Conservation (phyloP, 495 filamentous ascomycete species). For the Penicillium arizonense region DNA sequence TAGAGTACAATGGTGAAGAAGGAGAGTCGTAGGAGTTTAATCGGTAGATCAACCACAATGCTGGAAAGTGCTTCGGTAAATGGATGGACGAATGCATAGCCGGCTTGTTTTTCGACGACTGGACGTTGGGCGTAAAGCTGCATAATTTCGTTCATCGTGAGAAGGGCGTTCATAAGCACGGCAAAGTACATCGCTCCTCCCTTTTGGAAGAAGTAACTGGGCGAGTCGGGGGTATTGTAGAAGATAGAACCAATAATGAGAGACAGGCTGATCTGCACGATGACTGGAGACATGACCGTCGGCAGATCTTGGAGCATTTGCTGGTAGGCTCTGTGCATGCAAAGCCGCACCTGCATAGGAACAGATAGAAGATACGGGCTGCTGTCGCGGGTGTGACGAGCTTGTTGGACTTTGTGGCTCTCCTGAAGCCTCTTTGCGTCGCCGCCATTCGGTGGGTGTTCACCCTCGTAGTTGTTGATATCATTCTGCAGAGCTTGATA, state of each 20-base stretch:
- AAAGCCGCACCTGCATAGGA: slow-evolving; percentile 47
- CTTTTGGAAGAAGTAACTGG: slow-evolving; percentile 29
- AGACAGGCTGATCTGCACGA: slow-evolving; percentile 70
- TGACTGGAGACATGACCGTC: slow-evolving; percentile 63
- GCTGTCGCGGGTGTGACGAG: slow-evolving; percentile 27
- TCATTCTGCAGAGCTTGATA: slow-evolving; percentile 46
- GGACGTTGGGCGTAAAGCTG: slow-evolving; percentile 54
- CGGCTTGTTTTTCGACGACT: slow-evolving; percentile 60
- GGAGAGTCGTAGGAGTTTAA: slow-evolving; percentile 42
- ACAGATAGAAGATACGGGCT: slow-evolving; percentile 44
- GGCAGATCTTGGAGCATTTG: slow-evolving; percentile 65
- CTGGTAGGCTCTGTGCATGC: slow-evolving; percentile 46
- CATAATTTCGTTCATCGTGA: slow-evolving; percentile 54
- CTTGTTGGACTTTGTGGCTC: slow-evolving; percentile 26
- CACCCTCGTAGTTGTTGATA: slow-evolving; percentile 36
- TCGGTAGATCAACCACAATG: slow-evolving; percentile 54
- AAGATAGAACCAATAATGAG: slow-evolving; percentile 83
- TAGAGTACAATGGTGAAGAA: slow-evolving; percentile 55
- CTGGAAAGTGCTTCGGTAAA: slow-evolving; percentile 55
- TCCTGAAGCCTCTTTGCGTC: slow-evolving; percentile 27
- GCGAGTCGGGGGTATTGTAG: slow-evolving; percentile 49
- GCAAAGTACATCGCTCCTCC: slow-evolving; percentile 86
- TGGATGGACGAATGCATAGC: slow-evolving; percentile 61
- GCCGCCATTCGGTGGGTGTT: slow-evolving; percentile 17
- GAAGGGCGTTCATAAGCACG: slow-evolving; percentile 59